Conservation (phyloP, 2,329 filamentous ascomycete species). For the Torrubiellomyces zombiae region DNA sequence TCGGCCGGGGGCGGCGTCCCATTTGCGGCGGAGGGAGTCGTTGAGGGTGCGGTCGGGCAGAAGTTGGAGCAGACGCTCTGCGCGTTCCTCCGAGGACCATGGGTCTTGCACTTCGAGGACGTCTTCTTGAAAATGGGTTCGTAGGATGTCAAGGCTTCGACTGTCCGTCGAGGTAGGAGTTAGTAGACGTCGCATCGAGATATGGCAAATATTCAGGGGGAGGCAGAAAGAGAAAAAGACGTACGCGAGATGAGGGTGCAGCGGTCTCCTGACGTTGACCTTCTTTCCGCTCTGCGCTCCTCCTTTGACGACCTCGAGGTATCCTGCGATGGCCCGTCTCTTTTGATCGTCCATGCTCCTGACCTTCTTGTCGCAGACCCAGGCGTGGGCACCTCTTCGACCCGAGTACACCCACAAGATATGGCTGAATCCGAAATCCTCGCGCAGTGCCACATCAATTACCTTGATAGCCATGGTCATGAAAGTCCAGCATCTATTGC, state of each 20-base stretch:
- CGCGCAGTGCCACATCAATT: constrained; percentile 67
- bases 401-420: constrained; percentile 98
- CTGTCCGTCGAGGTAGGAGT: too few species aligned
- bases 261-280: constrained; percentile 65
- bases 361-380: constrained; percentile 87
- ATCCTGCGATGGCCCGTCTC: constrained; percentile 70
- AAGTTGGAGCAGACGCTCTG: constrained; percentile 64
- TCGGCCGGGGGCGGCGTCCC: constrained; percentile 68
- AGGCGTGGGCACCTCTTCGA: constrained; percentile 89
- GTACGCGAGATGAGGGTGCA: constrained; percentile 76
- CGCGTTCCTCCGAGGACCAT: constrained; percentile 53
- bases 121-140: constrained; percentile 66
- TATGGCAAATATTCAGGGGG: constrained; percentile 2
- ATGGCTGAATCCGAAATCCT: constrained; percentile 94
- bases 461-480: constrained; percentile 97
- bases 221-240: constrained; percentile 9
- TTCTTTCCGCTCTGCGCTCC: constrained; percentile 74
- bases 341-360: constrained; percentile 73
- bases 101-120: constrained; percentile 77
- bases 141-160: constrained; percentile 73
- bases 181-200: too few species aligned
- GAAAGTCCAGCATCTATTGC: constrained; percentile 87
- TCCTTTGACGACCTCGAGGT: constrained; percentile 79
- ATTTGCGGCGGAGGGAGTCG: constrained; percentile 72
- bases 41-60: constrained; percentile 67